A percentile compares a stretch with the other conserved stretches of the same genome.
Conservation (phyloP, 495 filamentous ascomycete species). For the Neurospora sp. region DNA sequence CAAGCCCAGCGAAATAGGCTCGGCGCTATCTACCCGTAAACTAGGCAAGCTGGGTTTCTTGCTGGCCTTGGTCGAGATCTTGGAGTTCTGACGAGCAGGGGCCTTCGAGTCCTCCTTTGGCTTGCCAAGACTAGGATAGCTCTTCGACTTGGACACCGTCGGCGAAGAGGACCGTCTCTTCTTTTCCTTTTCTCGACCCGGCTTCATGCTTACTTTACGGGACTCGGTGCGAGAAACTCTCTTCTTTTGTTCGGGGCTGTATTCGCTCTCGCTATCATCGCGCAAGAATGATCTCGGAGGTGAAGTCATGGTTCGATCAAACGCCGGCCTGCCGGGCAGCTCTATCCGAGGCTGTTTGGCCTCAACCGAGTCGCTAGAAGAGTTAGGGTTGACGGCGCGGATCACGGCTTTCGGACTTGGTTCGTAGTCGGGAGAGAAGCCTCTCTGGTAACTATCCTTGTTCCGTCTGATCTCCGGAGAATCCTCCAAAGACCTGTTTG, state of each 20-base stretch:
- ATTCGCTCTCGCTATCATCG: slow-evolving; percentile 31
- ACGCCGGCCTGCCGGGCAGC: slow-evolving; percentile 13
- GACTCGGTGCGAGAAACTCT: slow-evolving; percentile 8
- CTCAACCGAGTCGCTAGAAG: slow-evolving; percentile 7
- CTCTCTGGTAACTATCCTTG: slow-evolving; percentile 17
- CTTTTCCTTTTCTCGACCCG: slow-evolving; percentile 8
- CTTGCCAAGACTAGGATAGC: slow-evolving; percentile 19
- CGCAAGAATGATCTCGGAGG: slow-evolving; percentile 26
- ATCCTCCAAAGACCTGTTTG: background rate
- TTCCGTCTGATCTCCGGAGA: background rate
- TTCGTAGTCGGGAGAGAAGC: slow-evolving; percentile 58
- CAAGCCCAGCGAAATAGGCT: slow-evolving; percentile 15
- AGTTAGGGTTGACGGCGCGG: slow-evolving; percentile 36
- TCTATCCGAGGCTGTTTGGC: slow-evolving; percentile 1
- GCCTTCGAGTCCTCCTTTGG: slow-evolving; percentile 8
- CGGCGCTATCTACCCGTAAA: slow-evolving; percentile 23
- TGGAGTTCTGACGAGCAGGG: slow-evolving; percentile 8
- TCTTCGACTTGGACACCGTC: slow-evolving; percentile 25
- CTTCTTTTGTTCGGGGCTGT: slow-evolving; percentile 16
- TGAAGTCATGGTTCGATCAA: slow-evolving; percentile 5
- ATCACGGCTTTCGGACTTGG: slow-evolving; percentile 51
- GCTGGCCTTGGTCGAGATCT: slow-evolving; percentile 26
- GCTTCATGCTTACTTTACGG: slow-evolving; percentile 13
- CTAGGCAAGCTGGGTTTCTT: slow-evolving; percentile 37
- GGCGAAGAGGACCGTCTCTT: slow-evolving; percentile 19